Conservation (phyloP, 768 basidiomycete genomes). For the Hydnomerulius pinastri region DNA sequence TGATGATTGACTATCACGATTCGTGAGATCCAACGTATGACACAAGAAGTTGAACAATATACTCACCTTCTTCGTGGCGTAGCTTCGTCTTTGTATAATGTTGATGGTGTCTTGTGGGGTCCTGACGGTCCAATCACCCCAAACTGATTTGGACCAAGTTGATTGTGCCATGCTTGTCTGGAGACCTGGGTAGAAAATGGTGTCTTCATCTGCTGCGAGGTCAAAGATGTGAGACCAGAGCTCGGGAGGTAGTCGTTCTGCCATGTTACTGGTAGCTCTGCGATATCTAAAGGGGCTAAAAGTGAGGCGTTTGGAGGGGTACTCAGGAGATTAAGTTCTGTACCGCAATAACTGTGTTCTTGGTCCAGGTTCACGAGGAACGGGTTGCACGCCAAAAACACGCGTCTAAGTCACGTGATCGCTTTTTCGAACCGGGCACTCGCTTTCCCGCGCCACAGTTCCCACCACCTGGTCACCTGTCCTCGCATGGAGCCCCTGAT, state of each 20-base stretch:
- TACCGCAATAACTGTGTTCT: too few relatives aligned
- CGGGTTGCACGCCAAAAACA: too few relatives aligned
- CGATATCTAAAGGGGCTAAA: neutral
- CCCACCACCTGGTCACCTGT: neutral
- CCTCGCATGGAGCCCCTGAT: neutral
- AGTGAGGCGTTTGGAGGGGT: neutral
- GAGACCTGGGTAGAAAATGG: slow-evolving; percentile 61
- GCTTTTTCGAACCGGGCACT: too few relatives aligned
- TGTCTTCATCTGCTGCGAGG: slow-evolving; percentile 68
- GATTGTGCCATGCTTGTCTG: slow-evolving; percentile 65
- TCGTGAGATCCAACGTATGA: neutral
- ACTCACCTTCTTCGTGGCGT: slow-evolving; percentile 66
- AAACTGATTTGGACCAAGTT: slow-evolving; percentile 59
- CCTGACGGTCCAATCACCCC: slow-evolving; percentile 54
- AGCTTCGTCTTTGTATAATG: slow-evolving; percentile 58
- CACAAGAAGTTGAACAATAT: neutral
- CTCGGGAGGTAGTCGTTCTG: slow-evolving; percentile 60
- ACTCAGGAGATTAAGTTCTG: neutral
- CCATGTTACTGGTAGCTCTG: slow-evolving; percentile 16
- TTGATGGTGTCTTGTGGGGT: slow-evolving; percentile 61
- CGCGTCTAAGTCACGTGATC: neutral
- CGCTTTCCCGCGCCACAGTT: neutral
- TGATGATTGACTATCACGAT: slow-evolving; percentile 58
- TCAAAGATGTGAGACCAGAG: slow-evolving; percentile 72
- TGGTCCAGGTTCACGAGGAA: too few relatives aligned